Evolutionary conservation across 805 yeast species (phyloP), one percentile per base, ranked within the genome.

Genomic region (Millerozyma miso): DNA sequence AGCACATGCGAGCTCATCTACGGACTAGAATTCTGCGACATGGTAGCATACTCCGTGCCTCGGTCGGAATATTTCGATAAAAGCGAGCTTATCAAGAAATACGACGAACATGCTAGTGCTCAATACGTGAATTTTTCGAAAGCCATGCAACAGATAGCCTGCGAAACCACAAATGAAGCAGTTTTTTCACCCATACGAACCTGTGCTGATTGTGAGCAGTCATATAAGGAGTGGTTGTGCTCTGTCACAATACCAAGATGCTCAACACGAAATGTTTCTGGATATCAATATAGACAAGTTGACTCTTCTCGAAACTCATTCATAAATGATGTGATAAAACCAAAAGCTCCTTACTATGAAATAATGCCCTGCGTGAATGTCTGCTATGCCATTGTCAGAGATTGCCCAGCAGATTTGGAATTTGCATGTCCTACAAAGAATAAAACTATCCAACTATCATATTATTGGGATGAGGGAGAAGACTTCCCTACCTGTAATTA

Each of bases 31-130:
- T 89, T 89, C 55, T 91, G 99, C 61, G 61, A 71, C 23, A 77
- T 79, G 37, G 95, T 91, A 18, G 93, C 96, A 1, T 91, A 90
- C 63, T 76, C 96, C 0, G 96, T 87, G 0, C 98, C 98, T 0
- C 71, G 45, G 43, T 35, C 48, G 23, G 19, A 38, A 6, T 37
- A 45, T 29, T 34, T 45, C 7, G 17, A 52, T 0, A 52, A 46
- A 26, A 37, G 38, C 3, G 59, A 53, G 2, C 49, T 67, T 16
- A 50, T 39, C 19, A 20, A 41, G 4, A 54, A 76, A 15, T 91
- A 88, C 56, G 97, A 91, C 56, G 54, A 67, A 34, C 65, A 80
- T 48, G 89, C 96, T 0, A 51, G 56, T 14, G 57, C 60, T 0
- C 55, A 78, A 8, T 91, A 76, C 60, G 51, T 63, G 12, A 86